Evolutionary conservation across 2,329 filamentous ascomycete species (phyloP), one percentile per base, ranked within the genome.

Genomic region (Neofusicoccum ribis): DNA sequence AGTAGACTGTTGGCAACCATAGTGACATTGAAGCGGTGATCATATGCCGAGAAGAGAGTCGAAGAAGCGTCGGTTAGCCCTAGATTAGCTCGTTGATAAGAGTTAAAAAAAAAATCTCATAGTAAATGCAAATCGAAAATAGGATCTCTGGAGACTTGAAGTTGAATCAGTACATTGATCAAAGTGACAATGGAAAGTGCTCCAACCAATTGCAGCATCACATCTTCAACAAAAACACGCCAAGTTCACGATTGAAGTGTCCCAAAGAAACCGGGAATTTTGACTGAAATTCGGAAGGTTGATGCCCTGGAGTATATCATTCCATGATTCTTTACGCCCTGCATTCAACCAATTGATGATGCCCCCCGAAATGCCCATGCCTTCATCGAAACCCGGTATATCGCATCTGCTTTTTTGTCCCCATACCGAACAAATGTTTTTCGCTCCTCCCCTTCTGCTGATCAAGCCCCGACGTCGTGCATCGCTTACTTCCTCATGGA

Each of bases 401-500:
- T 49, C 39, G 44, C 64, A 63, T 66, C 64, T 66, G 64, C 64
- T 63, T 66, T 62, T 66, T 43, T 60, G 27, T 11, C 11, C 46
- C 63, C 43, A 46, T 39, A 44, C 56, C 37, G 43, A 49, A 31
- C 58, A 52, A 49, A 61, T 56, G 47, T 39, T 44, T 62, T 46
- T 62, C 31, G 49, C 46, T 58, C 27, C 27, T 31, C 50, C 37
- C 60, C 36, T 46, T 43, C 23, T 39, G 5, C 47, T 44, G 12
- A 37, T 46, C 41, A 44, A 37, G 56, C 43, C 56, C 56, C 43
- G 41, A 37, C 36, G 23, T 51, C 44, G 23, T 51, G 47, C 20
- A 52, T n/a, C 36, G 36, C 73, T 82, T 86, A 87, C 86, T 94
- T 94, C 86, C 86, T 89, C 90, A 96, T 92, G 78, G 94, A 97